Percentiles rank a stretch among this genome's conserved stretches.
Conservation (phyloP, 345 rosid species). For the Hevea brasiliensis region DNA sequence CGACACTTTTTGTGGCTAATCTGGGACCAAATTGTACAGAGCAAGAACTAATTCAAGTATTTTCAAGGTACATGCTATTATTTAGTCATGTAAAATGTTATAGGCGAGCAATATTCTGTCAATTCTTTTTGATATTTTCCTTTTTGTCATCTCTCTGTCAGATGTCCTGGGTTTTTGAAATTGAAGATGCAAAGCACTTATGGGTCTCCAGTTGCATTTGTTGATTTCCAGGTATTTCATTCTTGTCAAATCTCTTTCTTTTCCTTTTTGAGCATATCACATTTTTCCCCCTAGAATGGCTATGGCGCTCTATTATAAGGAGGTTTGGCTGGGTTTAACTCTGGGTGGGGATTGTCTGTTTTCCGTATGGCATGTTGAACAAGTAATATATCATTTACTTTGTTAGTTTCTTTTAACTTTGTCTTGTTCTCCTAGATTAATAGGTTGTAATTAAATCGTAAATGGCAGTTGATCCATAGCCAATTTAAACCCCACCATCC, state of each 20-base stretch:
- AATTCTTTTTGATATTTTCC: not conserved
- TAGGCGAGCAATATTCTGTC: slow-evolving; percentile 1
- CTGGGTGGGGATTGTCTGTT: not conserved
- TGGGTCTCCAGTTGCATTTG: slow-evolving; percentile 84
- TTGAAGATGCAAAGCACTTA: slow-evolving; percentile 80
- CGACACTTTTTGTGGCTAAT: slow-evolving; percentile 83
- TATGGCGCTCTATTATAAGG: not conserved
- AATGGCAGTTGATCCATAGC: not conserved
- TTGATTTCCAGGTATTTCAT: slow-evolving; percentile 73
- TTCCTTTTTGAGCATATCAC: not conserved
- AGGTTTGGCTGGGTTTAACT: not conserved
- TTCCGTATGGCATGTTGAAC: not conserved
- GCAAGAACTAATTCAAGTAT: slow-evolving; percentile 73
- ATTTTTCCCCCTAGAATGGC: not conserved
- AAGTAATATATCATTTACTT: too few species aligned
- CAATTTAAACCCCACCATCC: not conserved
- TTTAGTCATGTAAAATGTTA: slow-evolving; percentile 10
- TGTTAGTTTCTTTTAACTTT: not conserved
- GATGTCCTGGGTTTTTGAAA: slow-evolving; percentile 80
- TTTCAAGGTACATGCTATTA: slow-evolving; percentile 56
- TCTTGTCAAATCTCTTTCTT: not conserved
- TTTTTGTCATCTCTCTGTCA: slow-evolving; percentile 21
- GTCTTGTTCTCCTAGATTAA: not conserved
- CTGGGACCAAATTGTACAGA: slow-evolving; percentile 82
- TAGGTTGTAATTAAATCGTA: not conserved